Percentiles rank a stretch among this genome's conserved stretches.
phyloP scores from a whole-genome alignment of 2,329 filamentous ascomycete species.

The Cladophialophora exuberans region DNA sequence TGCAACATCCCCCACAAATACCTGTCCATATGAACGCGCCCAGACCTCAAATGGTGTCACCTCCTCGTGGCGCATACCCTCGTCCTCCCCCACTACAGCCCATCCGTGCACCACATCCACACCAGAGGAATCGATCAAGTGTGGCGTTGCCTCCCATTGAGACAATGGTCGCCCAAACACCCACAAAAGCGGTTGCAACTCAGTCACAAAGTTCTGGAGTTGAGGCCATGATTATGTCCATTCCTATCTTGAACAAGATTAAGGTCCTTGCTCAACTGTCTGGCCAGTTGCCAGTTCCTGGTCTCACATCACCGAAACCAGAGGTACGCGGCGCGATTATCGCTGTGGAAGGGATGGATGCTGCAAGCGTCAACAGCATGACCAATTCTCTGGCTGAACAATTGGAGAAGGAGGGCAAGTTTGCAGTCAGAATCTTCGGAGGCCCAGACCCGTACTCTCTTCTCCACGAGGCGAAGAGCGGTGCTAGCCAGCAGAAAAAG shows the following conservation, averaged over 20 bases:
- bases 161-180: conserved; percentile 37
- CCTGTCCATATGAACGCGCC: conserved; percentile 14
- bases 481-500: conserved; percentile 28
- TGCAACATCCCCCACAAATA: conserved; percentile 16
- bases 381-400: conserved; percentile 64
- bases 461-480: conserved; percentile 9
- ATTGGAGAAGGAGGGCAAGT: conserved; percentile 57
- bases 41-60: conserved; percentile 32
- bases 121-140: conserved; percentile 44
- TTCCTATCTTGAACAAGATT: conserved; percentile 76
- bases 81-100: conserved; percentile 33
- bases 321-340: conserved; percentile 75
- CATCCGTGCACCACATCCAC: conserved; percentile 44
- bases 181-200: conserved; percentile 31
- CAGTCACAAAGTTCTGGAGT: conserved; percentile 41
- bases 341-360: conserved; percentile 76
- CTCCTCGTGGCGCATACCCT: conserved; percentile 27
- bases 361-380: conserved; percentile 66
- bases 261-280: conserved; percentile 75
- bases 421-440: conserved; percentile 53
- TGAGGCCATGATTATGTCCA: conserved; percentile 74
- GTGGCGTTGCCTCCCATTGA: conserved; percentile 59
- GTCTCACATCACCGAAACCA: conserved; percentile 39
- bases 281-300: conserved; percentile 60
- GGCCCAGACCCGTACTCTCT: conserved; percentile 42